A percentile compares a stretch with the other conserved stretches of the same genome.
Conservation (phyloP, 495 filamentous ascomycete genomes). For the Lineolata rhizophorae region DNA sequence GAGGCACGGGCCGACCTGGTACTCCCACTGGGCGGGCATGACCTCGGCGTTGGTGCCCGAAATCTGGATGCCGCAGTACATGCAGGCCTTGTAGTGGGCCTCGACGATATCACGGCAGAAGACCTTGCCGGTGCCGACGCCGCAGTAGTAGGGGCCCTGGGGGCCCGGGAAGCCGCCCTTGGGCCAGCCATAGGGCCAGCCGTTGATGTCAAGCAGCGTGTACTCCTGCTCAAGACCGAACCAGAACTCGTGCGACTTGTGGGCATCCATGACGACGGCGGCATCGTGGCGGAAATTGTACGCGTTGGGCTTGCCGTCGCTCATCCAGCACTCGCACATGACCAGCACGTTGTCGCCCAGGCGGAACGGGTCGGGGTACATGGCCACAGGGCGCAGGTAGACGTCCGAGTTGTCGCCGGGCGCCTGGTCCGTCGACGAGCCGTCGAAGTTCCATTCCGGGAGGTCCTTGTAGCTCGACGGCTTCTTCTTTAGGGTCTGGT, state of each 20-base stretch:
- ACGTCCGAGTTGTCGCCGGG: conserved; percentile 94
- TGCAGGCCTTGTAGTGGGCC: conserved; percentile 92
- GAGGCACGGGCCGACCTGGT: conserved; percentile 86
- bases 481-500: conserved; percentile 54
- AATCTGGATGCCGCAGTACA: conserved; percentile 81
- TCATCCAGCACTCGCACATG: conserved; percentile 86
- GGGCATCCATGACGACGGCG: conserved; percentile 67
- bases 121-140: conserved; percentile 91
- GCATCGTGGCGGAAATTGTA: conserved; percentile 93
- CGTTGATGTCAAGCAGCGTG: conserved; percentile 69
- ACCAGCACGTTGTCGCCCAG: conserved; percentile 68
- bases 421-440: conserved; percentile 84
- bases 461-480: conserved; percentile 52
- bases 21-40: conserved; percentile 98
- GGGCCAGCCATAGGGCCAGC: conserved; percentile 91
- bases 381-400: conserved; percentile 80
- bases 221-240: conserved; percentile 98
- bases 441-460: conserved; percentile 98
- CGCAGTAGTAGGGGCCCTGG: conserved; percentile 98
- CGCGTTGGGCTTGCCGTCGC: conserved; percentile 93
- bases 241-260: conserved; percentile 73
- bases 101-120: conserved; percentile 97
- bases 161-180: conserved; percentile 87
- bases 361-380: conserved; percentile 89
- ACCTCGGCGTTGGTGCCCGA: conserved; percentile 99